A percentile compares a stretch with the other conserved stretches of the same genome.
phyloP scores from a whole-genome alignment of 1,284 basidiomycete genomes.

The Pseudozyma tsukubaensis region DNA sequence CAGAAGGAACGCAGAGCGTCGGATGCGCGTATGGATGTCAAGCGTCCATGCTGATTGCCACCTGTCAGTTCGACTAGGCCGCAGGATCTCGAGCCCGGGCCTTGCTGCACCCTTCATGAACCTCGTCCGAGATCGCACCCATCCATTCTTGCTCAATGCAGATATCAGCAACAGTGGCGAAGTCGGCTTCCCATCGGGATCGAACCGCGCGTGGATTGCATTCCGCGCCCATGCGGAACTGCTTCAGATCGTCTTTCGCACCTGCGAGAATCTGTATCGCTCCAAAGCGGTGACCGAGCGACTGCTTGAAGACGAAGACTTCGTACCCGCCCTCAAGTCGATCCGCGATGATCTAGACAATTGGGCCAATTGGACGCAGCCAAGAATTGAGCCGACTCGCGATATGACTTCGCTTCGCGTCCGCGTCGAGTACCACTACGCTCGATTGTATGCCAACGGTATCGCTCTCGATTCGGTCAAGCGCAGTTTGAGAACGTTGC shows the following conservation, averaged over 20 bases:
- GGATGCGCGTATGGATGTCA: slow-evolving; percentile 57
- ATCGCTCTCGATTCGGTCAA: slow-evolving; percentile 54
- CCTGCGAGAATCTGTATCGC: slow-evolving; percentile 51
- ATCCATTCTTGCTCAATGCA: slow-evolving; percentile 43
- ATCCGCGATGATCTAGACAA: slow-evolving; percentile 51
- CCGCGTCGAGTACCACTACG: slow-evolving; percentile 55
- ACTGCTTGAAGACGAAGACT: slow-evolving; percentile 49
- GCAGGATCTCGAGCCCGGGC: slow-evolving; percentile 52
- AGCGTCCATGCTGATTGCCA: slow-evolving; percentile 56
- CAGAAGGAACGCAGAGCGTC: slow-evolving; percentile 45
- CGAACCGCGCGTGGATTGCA: slow-evolving; percentile 49
- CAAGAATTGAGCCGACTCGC: slow-evolving; percentile 44
- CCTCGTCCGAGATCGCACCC: slow-evolving; percentile 47
- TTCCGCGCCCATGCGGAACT: slow-evolving; percentile 49
- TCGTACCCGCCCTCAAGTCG: slow-evolving; percentile 49
- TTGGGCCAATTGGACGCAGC: slow-evolving; percentile 54
- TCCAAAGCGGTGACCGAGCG: slow-evolving; percentile 47
- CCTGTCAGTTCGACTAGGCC: slow-evolving; percentile 51
- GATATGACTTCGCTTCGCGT: slow-evolving; percentile 53
- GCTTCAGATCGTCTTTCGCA: slow-evolving; percentile 50
- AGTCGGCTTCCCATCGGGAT: slow-evolving; percentile 34
- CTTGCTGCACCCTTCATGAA: slow-evolving; percentile 53
- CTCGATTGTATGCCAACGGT: slow-evolving; percentile 51
- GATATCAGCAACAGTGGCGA: slow-evolving; percentile 44
- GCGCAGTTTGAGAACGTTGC: slow-evolving; percentile 37